Conservation (phyloP, 352 stramenopile species). For the Thalassiosira mediterranea region DNA sequence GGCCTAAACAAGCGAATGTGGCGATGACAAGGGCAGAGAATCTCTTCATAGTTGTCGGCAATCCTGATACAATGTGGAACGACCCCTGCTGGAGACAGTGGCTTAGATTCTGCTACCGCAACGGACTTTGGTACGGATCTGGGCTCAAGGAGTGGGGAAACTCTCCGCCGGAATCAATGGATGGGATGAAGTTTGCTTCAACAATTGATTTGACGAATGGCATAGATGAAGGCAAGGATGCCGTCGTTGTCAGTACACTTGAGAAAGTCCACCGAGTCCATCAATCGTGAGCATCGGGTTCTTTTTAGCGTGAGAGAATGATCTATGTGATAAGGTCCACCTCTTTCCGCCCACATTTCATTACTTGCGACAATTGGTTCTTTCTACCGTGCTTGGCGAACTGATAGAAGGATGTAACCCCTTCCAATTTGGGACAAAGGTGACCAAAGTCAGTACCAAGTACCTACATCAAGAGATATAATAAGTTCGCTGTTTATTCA, state of each 20-base stretch:
- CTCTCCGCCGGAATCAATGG: not conserved
- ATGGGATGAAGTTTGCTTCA: constrained; percentile 19
- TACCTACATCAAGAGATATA: too few relatives aligned
- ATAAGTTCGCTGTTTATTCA: too few relatives aligned
- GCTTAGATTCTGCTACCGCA: constrained; percentile 62
- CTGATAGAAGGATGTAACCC: constrained; percentile 12
- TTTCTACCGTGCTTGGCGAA: too few relatives aligned
- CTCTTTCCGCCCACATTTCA: too few relatives aligned
- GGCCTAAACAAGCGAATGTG: constrained; percentile 75
- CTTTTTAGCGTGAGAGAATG: not conserved
- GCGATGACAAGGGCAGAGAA: constrained; percentile 71
- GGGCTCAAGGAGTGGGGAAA: constrained; percentile 7
- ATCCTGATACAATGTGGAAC: constrained; percentile 60
- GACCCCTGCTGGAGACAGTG: constrained; percentile 64
- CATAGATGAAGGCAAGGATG: constrained; percentile 9
- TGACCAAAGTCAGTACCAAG: constrained; percentile 15
- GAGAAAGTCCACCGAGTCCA: constrained; percentile 36
- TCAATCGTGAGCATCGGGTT: not conserved
- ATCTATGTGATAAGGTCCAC: too few relatives aligned
- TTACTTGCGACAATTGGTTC: too few relatives aligned
- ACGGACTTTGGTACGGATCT: constrained; percentile 69
- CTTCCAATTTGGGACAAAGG: constrained; percentile 11
- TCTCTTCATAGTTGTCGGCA: constrained; percentile 69
- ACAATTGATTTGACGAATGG: constrained; percentile 19
- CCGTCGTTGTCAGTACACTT: constrained; percentile 29